Conservation (phyloP, 1,284 basidiomycete genomes). For the Microbotryum intermedium region DNA sequence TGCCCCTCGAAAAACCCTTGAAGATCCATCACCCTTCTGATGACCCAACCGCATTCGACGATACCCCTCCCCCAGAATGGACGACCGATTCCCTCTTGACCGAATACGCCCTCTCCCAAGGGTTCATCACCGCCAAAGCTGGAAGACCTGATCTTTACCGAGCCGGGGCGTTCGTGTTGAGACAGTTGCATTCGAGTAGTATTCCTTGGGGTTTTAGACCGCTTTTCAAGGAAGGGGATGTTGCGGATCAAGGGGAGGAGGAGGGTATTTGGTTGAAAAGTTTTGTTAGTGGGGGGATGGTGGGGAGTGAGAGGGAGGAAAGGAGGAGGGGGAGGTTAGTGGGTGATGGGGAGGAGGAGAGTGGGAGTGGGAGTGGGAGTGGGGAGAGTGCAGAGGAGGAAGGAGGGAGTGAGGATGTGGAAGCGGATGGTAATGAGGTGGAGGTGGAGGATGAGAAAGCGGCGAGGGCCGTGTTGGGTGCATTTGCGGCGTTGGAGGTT, state of each 20-base stretch:
- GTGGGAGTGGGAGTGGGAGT: conserved; percentile 36
- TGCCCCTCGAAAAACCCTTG: conserved; percentile 69
- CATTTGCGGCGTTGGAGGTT: conserved; percentile 39
- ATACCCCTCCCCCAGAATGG: conserved; percentile 49
- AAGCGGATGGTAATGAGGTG: not conserved
- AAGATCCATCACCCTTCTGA: conserved; percentile 43
- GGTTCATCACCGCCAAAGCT: conserved; percentile 66
- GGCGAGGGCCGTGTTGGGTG: conserved; percentile 33
- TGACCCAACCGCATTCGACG: conserved; percentile 52
- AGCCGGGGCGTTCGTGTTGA: conserved; percentile 65
- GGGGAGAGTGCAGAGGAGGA: conserved; percentile 39
- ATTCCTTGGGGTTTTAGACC: conserved; percentile 32
- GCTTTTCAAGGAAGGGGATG: conserved; percentile 1
- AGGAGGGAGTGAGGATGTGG: conserved; percentile 14
- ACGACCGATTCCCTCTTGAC: conserved; percentile 72
- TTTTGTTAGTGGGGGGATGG: conserved; percentile 60
- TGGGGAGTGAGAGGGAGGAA: conserved; percentile 14
- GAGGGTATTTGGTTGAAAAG: conserved; percentile 29
- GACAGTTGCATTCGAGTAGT: conserved; percentile 31
- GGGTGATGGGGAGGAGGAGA: conserved; percentile 34
- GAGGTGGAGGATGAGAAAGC: conserved; percentile 19
- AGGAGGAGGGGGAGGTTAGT: conserved; percentile 16
- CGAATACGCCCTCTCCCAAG: conserved; percentile 64
- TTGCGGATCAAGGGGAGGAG: conserved; percentile 1
- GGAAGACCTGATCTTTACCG: conserved; percentile 78